phyloP scores from a whole-genome alignment of 768 basidiomycete species.

The Suillus cothurnatus region DNA sequence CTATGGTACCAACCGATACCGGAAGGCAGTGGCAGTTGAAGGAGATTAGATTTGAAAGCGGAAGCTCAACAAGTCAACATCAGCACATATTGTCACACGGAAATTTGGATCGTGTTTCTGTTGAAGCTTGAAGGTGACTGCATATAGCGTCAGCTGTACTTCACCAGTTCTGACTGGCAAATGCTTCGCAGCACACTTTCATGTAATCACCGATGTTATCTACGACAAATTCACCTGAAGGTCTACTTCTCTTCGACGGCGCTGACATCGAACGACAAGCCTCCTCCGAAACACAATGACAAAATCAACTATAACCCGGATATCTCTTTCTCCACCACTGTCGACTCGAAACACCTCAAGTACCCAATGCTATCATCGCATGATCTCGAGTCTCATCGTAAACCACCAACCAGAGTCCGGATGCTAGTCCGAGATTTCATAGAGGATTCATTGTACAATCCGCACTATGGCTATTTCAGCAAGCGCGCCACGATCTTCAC shows the following conservation, averaged over 20 bases:
- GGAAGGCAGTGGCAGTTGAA: background rate
- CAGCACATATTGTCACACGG: slow-evolving; percentile 5
- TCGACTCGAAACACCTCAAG: slow-evolving; percentile 46
- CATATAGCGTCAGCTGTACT: background rate
- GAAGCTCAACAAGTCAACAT: slow-evolving; percentile 9
- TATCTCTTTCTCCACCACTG: slow-evolving; percentile 52
- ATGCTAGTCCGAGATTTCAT: slow-evolving; percentile 97
- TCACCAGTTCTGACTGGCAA: background rate
- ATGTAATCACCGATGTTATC: slow-evolving; percentile 21
- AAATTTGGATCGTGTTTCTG: background rate
- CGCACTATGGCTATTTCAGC: slow-evolving; percentile 96
- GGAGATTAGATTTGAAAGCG: slow-evolving; percentile 7
- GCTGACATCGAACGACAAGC: slow-evolving; percentile 15
- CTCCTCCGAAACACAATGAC: slow-evolving; percentile 36
- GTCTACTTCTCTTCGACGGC: slow-evolving; percentile 28
- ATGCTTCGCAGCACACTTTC: slow-evolving; percentile 27
- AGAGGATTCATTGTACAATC: slow-evolving; percentile 96
- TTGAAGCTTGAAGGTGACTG: background rate
- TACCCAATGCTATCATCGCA: slow-evolving; percentile 71
- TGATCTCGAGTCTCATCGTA: slow-evolving; percentile 46
- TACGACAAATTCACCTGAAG: slow-evolving; percentile 24
- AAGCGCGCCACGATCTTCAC: slow-evolving; percentile 91
- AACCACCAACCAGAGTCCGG: slow-evolving; percentile 79
- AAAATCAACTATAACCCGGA: slow-evolving; percentile 80
- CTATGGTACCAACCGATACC: background rate